phyloP scores from a whole-genome alignment of 2,329 filamentous ascomycete species.

The Zymoseptoria pseudotritici region DNA sequence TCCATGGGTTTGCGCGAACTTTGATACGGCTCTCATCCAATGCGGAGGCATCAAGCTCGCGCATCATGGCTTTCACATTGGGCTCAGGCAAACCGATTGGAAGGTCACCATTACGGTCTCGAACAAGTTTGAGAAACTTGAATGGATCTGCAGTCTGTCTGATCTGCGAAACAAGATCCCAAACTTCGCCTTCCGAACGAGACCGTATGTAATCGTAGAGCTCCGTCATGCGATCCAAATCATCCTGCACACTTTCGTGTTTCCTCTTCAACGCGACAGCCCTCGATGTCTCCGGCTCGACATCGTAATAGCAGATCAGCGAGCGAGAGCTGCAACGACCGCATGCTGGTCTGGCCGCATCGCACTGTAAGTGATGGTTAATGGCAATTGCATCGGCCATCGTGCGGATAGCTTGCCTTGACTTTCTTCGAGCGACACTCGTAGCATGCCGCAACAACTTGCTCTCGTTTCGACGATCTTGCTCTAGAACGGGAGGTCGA shows the following conservation, averaged over 20 bases:
- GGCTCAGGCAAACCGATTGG: not conserved
- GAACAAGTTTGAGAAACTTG: not conserved
- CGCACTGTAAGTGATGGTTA: not conserved
- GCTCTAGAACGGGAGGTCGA: not conserved
- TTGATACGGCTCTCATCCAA: not conserved
- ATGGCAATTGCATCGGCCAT: not conserved
- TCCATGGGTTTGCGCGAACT: not conserved
- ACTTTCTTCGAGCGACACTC: conserved; percentile 1
- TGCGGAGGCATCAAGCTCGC: not conserved
- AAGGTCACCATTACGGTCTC: not conserved
- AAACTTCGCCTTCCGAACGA: not conserved
- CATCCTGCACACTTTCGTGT: conserved; percentile 1
- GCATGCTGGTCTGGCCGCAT: not conserved
- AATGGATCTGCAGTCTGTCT: not conserved
- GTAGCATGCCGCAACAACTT: not conserved
- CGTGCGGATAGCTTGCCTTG: not conserved
- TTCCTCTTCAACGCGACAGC: not conserved
- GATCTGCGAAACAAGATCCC: not conserved
- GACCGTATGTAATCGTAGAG: not conserved
- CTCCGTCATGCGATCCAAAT: not conserved
- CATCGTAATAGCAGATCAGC: not conserved
- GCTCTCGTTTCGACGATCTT: not conserved
- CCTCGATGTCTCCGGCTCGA: not conserved
- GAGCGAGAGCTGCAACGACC: not conserved
- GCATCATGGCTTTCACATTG: not conserved